Conservation (phyloP, 768 basidiomycete genomes). For the Agaricus sinodeliciosus region DNA sequence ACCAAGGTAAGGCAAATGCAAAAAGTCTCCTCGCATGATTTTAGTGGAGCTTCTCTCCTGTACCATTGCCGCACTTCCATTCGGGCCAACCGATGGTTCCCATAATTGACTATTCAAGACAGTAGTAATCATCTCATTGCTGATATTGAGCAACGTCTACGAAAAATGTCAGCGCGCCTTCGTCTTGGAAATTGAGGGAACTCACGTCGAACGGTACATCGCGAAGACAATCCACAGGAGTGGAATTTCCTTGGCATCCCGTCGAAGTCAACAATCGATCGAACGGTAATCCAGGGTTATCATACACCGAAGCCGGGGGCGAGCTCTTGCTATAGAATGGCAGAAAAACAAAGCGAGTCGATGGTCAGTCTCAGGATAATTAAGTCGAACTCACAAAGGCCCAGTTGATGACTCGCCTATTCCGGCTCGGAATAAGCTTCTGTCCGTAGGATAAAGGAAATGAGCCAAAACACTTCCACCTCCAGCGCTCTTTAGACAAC, state of each 20-base stretch:
- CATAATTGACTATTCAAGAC: slow-evolving; percentile 51
- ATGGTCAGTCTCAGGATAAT: no score
- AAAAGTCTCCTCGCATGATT: slow-evolving; percentile 41
- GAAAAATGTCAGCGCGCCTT: not conserved
- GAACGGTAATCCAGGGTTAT: slow-evolving; percentile 46
- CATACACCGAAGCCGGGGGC: slow-evolving; percentile 38
- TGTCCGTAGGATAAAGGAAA: slow-evolving; percentile 33
- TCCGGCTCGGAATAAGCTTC: slow-evolving; percentile 40
- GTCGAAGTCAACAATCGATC: slow-evolving; percentile 36
- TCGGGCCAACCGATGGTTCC: slow-evolving; percentile 48
- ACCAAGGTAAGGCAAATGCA: slow-evolving; percentile 47
- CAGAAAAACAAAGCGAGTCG: no score
- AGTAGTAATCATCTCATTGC: slow-evolving; percentile 35
- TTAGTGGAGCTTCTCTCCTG: slow-evolving; percentile 34
- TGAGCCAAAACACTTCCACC: slow-evolving; percentile 44
- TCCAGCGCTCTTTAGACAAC: slow-evolving; percentile 24
- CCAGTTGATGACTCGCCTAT: slow-evolving; percentile 49
- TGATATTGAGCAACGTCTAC: slow-evolving; percentile 42
- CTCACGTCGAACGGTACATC: slow-evolving; percentile 37
- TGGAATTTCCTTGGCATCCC: slow-evolving; percentile 34
- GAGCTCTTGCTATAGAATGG: slow-evolving; percentile 39
- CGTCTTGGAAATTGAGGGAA: not conserved
- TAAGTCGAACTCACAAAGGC: slow-evolving; percentile 36
- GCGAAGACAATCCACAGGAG: slow-evolving; percentile 38
- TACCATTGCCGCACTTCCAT: slow-evolving; percentile 38